Base-by-base conservation (phyloP, 225 moss, liverwort and hornwort genomes). In the Ulota crispa region DNA sequence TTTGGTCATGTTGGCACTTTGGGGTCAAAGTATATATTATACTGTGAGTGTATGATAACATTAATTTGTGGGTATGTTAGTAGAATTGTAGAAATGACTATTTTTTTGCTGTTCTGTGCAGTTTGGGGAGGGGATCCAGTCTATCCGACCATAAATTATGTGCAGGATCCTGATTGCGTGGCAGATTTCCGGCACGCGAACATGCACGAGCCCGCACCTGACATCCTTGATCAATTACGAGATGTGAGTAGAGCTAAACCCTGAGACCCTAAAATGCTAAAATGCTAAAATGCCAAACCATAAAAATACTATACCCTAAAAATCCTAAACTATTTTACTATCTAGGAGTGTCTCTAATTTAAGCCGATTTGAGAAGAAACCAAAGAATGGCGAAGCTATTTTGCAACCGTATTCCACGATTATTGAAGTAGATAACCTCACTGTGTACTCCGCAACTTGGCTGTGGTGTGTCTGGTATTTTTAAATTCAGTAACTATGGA, bases 121-220 rank as follows among this genome's bases (percentile, higher is more conserved):
- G 98, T 99, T 80, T 99, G 94, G 95, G 98, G 95, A 88, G 98
- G 98, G 37, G 98, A 99, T 85, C 98, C 98, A 45, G 98, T 99
- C 36, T 99, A 99, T 62, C 98, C 95, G 20, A 99, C 98, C 9
- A 82, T 94, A 62, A 99, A 99, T 78, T 99, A 99, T 74, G 92
- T 31, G 65, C 92, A 92, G 75, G 94, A 94, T 84, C 98, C 98
- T 64, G 89, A 99, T 83, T 80, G 76, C 80, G 78, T 93, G 7
- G 91, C 90, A 64, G 98, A 99, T 77, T 96, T 91, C 80, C 93
- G 95, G 77, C 86, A 92, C 66, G 92, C 94, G 70, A 99, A 95
- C 78, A 87, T 99, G 91, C 98, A 99, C 82, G 98, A 99, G 85
- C 98, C 98, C 13, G 86, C 93, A 18, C 93, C 92, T 80, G 83